Evolutionary conservation across 1,284 basidiomycete species (phyloP), one percentile per base, ranked within the genome.

Genomic region (Puccinia sorghi): DNA sequence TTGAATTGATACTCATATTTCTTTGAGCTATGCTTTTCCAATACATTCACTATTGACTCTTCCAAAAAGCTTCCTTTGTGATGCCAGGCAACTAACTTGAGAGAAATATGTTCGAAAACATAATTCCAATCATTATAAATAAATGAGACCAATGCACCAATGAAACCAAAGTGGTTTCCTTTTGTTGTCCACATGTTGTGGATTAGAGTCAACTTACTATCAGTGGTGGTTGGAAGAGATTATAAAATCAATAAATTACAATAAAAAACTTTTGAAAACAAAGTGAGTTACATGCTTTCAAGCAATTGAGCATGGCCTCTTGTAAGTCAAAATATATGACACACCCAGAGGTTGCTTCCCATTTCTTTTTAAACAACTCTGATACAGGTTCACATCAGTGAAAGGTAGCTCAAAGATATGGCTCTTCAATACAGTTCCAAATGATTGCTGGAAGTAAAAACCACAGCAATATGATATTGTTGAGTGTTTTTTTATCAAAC

Each of bases 41-140:
- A 56, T 15, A 54, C n/a, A 20, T 71, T 52, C 1, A 56, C 25
- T 8, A 71, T 13, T n/a, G 69, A 50, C n/a, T 56, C 11, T 13
- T 50, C 69, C 61, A 64, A 43, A 3, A 64, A 25, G 43, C 39
- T 41, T 11, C 37, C 37, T 13, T 64, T 64, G 22, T 71, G 69
- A 12, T 71, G n/a, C 43, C 43, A 63, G 12, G 61, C 4, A 63
- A 63, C 20, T 37, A 63, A 32, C 37, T 63, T 63, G 41, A 63
- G 61, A 7, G 11, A 12, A 1, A 46, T 1, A 46, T 46, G 2
- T 12, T 46, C 8, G 1, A 46, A 9, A 46, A 46, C 15, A 1
- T 46, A 46, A 46, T 46, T 46, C 43, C 69, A 71, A 22, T 37
- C 25, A 7, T 71, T 22, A 71, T 71, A 9, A n/a, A 71, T 54